A percentile compares a stretch with the other conserved stretches of the same genome.
Conservation (phyloP, 306 rosid species). For the Pueraria montana region DNA sequence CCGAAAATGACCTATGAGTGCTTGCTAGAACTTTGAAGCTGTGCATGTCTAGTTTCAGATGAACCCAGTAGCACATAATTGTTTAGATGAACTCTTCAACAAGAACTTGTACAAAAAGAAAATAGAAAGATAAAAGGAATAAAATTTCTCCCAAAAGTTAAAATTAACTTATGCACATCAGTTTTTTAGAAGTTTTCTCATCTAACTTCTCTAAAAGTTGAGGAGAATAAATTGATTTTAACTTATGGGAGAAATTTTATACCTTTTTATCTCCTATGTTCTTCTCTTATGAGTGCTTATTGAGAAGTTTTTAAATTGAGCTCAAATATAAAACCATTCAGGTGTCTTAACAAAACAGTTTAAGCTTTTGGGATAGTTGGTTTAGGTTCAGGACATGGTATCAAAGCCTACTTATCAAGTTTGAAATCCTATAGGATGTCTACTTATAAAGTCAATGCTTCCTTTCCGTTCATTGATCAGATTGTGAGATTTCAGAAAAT, state of each 20-base stretch:
- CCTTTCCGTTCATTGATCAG: background rate
- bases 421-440: background rate
- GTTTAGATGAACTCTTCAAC: background rate
- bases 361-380: background rate
- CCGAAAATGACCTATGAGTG: slow-evolving; percentile 2
- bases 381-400: background rate
- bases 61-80: background rate
- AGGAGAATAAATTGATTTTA: background rate
- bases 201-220: background rate
- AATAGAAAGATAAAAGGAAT: background rate
- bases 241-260: background rate
- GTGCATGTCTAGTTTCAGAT: slow-evolving; percentile 15
- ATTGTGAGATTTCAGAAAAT: background rate
- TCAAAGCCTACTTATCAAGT: background rate
- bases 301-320: background rate
- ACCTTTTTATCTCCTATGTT: background rate
- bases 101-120: background rate
- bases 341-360: background rate
- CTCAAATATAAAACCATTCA: background rate
- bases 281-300: background rate
- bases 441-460: background rate
- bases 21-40: background rate
- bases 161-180: background rate
- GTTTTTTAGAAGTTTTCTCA: background rate
- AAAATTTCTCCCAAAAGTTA: background rate